Conservation (phyloP, 331 rosid genomes). For the Prunus yedoensis region DNA sequence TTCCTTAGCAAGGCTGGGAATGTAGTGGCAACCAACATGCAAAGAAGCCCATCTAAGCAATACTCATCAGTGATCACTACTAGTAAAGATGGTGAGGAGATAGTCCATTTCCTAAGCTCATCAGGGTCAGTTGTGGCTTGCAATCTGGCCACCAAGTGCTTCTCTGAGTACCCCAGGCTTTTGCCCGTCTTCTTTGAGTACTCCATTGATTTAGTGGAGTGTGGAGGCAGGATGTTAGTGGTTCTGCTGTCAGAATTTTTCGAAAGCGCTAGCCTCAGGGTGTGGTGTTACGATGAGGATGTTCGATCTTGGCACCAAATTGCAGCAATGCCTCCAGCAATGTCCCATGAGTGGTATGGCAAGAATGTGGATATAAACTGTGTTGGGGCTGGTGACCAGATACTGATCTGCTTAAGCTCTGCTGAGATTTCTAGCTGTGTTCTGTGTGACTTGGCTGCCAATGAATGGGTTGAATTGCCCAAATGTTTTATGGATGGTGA, state of each 20-base stretch:
- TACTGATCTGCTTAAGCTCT: conserved; percentile 79
- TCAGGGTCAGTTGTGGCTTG: conserved; percentile 74
- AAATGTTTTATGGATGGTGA: conserved; percentile 65
- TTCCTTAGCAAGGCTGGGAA: conserved; percentile 86
- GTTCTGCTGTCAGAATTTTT: conserved; percentile 79
- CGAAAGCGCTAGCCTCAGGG: conserved; percentile 74
- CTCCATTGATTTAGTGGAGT: conserved; percentile 85
- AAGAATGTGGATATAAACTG: conserved; percentile 94
- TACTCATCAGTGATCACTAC: conserved; percentile 71
- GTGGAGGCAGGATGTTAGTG: conserved; percentile 71
- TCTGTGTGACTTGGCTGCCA: conserved; percentile 56
- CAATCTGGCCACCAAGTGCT: conserved; percentile 57
- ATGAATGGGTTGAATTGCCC: conserved; percentile 76
- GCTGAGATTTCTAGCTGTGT: conserved; percentile 55
- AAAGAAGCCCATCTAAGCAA: conserved; percentile 91
- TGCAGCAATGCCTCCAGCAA: conserved; percentile 84
- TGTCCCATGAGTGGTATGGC: conserved; percentile 90
- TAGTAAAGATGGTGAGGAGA: conserved; percentile 50
- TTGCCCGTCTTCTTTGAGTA: conserved; percentile 78
- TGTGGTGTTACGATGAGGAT: conserved; percentile 66
- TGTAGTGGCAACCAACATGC: conserved; percentile 86
- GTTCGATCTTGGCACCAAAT: conserved; percentile 68
- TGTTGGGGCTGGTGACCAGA: conserved; percentile 64
- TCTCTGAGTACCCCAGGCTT: conserved; percentile 76
- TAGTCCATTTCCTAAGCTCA: conserved; percentile 69